Evolutionary conservation across 2,329 filamentous ascomycete species (phyloP).

Genomic region (Alternaria burnsii): DNA sequence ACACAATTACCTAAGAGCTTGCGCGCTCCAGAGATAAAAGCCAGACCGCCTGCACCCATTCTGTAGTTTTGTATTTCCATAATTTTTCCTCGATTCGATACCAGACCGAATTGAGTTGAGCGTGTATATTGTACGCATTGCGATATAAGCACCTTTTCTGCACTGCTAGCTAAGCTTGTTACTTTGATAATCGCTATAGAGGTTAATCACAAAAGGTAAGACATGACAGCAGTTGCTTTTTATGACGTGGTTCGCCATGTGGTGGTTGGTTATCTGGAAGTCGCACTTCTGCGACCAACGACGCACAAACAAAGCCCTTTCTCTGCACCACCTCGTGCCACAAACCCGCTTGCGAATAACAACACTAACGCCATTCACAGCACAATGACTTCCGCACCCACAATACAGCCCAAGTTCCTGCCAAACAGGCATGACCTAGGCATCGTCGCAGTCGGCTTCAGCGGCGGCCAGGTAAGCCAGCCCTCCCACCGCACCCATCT

Average conservation of each 20-base stretch:
- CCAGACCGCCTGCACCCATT: constrained; percentile 26
- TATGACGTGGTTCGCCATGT: neutral
- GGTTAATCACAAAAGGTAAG: neutral
- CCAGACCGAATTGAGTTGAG: neutral
- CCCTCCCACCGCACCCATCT: neutral
- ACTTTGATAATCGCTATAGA: neutral
- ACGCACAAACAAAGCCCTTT: constrained; percentile 5
- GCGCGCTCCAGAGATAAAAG: constrained; percentile 41
- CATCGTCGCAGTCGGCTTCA: constrained; percentile 94
- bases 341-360: neutral
- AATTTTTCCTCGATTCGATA: neutral
- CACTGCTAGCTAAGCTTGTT: neutral
- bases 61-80: constrained; percentile 3
- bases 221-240: neutral
- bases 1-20: constrained; percentile 49
- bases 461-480: constrained; percentile 82
- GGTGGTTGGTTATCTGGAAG: neutral
- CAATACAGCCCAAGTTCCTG: constrained; percentile 77
- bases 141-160: neutral
- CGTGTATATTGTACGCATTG: constrained; percentile 4
- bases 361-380: constrained; percentile 9
- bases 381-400: constrained; percentile 64
- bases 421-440: constrained; percentile 81
- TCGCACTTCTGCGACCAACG: neutral
- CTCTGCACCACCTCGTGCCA: neutral